phyloP scores from a whole-genome alignment of 768 basidiomycete genomes.

The Mycena rebaudengoi region DNA sequence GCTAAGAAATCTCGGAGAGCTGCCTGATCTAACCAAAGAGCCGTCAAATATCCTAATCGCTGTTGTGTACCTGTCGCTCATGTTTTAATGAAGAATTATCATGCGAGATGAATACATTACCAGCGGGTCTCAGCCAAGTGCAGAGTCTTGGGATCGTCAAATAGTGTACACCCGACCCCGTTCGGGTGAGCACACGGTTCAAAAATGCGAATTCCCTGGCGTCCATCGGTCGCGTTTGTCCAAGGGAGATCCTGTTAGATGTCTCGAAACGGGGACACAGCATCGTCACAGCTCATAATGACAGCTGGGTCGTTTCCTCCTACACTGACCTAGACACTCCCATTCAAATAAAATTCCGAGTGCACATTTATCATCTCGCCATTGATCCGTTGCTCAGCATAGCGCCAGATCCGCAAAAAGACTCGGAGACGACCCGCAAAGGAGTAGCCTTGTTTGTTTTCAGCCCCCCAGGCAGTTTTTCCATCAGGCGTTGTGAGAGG shows the following conservation, averaged over 20 bases:
- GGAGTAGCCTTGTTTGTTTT: conserved; percentile 55
- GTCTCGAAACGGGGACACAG: too few species aligned
- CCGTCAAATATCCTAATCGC: conserved; percentile 56
- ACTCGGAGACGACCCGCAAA: conserved; percentile 65
- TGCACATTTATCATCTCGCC: conserved; percentile 40
- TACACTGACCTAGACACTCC: conserved; percentile 37
- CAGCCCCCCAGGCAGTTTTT: conserved; percentile 58
- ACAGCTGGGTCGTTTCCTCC: conserved; percentile 61
- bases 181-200: conserved; percentile 35
- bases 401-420: conserved; percentile 64
- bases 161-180: conserved; percentile 34
- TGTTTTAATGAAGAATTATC: background rate
- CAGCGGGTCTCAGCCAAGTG: conserved; percentile 63
- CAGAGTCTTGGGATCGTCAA: conserved; percentile 54
- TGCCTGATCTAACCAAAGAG: conserved; percentile 29
- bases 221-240: conserved; percentile 41
- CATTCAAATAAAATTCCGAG: background rate
- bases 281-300: too few species aligned
- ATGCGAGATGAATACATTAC: conserved; percentile 32
- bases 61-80: conserved; percentile 46
- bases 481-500: conserved; percentile 49
- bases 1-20: background rate
- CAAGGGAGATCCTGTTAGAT: conserved; percentile 33
- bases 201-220: conserved; percentile 33
- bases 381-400: conserved; percentile 68